Conservation (phyloP, 2,329 filamentous ascomycete species). For the Rhinocladiella similis region DNA sequence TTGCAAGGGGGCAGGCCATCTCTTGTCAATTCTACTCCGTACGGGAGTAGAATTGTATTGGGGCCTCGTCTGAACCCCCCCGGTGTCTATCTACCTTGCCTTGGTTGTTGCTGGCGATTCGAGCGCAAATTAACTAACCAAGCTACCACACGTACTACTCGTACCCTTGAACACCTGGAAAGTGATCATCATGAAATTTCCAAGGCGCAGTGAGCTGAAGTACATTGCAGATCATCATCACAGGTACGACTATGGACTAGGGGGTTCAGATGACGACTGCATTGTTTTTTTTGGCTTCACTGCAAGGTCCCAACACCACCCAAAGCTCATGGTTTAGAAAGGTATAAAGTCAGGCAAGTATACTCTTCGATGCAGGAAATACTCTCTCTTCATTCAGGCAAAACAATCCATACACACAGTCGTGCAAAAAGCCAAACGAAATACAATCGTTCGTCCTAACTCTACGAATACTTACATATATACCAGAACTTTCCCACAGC, state of each 20-base stretch:
- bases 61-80: slow-evolving; percentile 1
- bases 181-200: no score
- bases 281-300: no score
- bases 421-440: background rate
- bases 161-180: no score
- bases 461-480: background rate
- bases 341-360: background rate
- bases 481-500: background rate
- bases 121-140: no score
- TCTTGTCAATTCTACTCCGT: background rate
- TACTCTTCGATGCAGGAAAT: background rate
- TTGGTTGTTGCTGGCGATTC: background rate
- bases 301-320: no score
- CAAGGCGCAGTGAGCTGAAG: no score
- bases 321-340: background rate
- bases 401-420: background rate
- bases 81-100: background rate
- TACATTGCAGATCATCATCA: no score
- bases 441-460: background rate
- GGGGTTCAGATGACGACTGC: no score
- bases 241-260: no score
- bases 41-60: no score
- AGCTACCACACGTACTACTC: no score
- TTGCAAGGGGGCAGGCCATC: background rate
- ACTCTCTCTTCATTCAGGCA: background rate